A percentile compares a stretch with the other conserved stretches of the same genome.
phyloP scores from a whole-genome alignment of 352 stramenopile species.

The Phytopythium delawarense region DNA sequence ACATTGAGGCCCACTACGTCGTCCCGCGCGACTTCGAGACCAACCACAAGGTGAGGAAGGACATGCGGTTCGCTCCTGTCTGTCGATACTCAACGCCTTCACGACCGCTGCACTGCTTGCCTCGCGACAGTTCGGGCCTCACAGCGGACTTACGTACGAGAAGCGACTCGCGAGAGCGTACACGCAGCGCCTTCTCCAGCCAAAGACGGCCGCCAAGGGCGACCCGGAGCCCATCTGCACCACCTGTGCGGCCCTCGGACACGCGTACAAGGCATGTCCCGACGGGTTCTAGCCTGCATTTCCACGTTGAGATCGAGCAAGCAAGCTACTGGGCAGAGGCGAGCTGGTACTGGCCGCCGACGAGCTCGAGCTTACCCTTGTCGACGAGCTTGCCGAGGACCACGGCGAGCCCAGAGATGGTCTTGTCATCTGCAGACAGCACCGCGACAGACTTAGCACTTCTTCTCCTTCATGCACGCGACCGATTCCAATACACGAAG shows the following conservation, averaged over 20 bases:
- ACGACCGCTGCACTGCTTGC: neutral
- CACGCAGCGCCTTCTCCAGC: conserved; percentile 37
- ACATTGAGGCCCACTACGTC: conserved; percentile 48
- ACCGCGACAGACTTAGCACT: neutral
- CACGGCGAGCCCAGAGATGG: conserved; percentile 68
- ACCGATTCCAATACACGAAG: neutral
- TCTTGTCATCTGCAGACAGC: conserved; percentile 65
- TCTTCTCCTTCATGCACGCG: no score
- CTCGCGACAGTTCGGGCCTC: conserved; percentile 38
- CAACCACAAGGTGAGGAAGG: conserved; percentile 28
- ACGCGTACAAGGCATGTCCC: conserved; percentile 46
- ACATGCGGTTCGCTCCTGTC: no score
- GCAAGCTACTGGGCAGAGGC: conserved; percentile 23
- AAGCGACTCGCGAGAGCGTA: conserved; percentile 51
- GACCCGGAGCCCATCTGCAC: conserved; percentile 41
- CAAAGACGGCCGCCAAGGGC: conserved; percentile 12
- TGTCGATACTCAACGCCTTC: no score
- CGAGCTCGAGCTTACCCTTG: conserved; percentile 61
- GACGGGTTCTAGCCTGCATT: conserved; percentile 37
- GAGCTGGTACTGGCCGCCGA: conserved; percentile 68
- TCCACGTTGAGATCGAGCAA: neutral
- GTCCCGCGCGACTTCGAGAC: conserved; percentile 48
- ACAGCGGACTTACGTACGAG: conserved; percentile 60
- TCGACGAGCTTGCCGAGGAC: conserved; percentile 69
- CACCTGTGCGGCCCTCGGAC: conserved; percentile 41